Percentiles rank a stretch among this genome's conserved stretches.
Conservation (phyloP, 2,329 filamentous ascomycete species). For the Raffaelea arxii region DNA sequence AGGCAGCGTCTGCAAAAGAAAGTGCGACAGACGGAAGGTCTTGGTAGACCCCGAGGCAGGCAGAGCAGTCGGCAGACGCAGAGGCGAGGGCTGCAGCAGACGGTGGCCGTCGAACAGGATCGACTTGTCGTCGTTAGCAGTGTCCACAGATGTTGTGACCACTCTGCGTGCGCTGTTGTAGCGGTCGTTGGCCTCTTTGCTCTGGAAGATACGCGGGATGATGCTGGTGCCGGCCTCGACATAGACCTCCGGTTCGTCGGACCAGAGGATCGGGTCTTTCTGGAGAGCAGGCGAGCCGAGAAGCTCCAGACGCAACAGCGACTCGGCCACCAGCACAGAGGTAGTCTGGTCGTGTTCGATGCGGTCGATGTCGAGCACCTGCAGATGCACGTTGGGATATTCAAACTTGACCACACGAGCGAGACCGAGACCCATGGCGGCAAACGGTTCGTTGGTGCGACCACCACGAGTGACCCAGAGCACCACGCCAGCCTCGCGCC, state of each 20-base stretch:
- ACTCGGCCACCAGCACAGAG: conserved; percentile 11
- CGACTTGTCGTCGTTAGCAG: no score
- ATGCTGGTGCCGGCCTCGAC: not conserved
- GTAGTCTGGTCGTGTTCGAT: not conserved
- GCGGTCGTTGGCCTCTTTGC: not conserved
- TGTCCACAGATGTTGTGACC: not conserved
- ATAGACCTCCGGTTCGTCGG: conserved; percentile 6
- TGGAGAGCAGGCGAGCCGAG: not conserved
- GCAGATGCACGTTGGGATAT: conserved; percentile 13
- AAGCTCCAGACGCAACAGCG: conserved; percentile 10
- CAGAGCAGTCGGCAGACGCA: no score
- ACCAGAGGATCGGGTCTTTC: conserved; percentile 3
- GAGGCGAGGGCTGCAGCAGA: no score
- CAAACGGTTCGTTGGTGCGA: conserved; percentile 10
- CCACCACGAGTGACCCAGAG: conserved; percentile 16
- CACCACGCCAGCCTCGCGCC: conserved; percentile 5
- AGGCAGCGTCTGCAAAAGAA: no score
- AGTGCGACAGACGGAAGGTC: no score
- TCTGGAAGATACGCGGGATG: not conserved
- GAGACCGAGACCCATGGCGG: conserved; percentile 15
- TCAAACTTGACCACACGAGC: conserved; percentile 14
- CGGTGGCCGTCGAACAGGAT: no score
- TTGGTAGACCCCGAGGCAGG: no score
- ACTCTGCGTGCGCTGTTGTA: not conserved
- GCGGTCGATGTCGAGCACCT: conserved; percentile 14